Evolutionary conservation across 179 eudicot genomes (phyloP).

Genomic region (Drosera spatulata): DNA sequence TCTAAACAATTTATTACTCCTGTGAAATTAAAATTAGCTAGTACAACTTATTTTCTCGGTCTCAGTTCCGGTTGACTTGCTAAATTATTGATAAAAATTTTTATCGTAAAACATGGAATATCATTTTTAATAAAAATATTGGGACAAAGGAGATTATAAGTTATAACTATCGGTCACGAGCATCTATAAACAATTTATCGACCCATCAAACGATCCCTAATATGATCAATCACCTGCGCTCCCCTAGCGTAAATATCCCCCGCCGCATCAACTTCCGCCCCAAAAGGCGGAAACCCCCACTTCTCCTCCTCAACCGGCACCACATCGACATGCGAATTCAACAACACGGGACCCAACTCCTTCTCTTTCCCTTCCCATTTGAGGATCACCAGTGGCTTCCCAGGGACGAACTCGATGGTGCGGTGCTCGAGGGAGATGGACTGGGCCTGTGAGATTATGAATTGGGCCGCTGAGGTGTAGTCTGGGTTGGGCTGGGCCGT

Average conservation of each 20-base stretch:
- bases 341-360: slow-evolving; percentile 42
- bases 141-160: too few species aligned
- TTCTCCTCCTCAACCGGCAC: slow-evolving; percentile 67
- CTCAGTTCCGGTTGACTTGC: too few species aligned
- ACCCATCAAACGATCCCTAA: too few species aligned
- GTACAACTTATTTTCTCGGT: too few species aligned
- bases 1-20: too few species aligned
- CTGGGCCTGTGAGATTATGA: slow-evolving; percentile 46
- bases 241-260: slow-evolving; percentile 73
- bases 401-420: slow-evolving; percentile 40
- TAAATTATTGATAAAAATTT: too few species aligned
- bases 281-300: slow-evolving; percentile 68
- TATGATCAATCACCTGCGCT: slow-evolving; percentile 32
- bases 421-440: slow-evolving; percentile 42
- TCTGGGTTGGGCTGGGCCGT: slow-evolving; percentile 81
- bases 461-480: slow-evolving; percentile 53
- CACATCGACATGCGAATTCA: slow-evolving; percentile 89
- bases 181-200: too few species aligned
- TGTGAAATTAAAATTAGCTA: too few species aligned
- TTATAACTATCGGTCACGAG: too few species aligned
- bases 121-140: too few species aligned
- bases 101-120: too few species aligned
- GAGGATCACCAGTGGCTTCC: slow-evolving; percentile 57
- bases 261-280: slow-evolving; percentile 31
- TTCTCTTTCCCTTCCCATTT: slow-evolving; percentile 61